A percentile compares a stretch with the other conserved stretches of the same genome.
These are phyloP conservation scores for Phalaenopsis equestris DNA, from an alignment of 106 monocot genomes.

Conservation along the genomic window DNA sequence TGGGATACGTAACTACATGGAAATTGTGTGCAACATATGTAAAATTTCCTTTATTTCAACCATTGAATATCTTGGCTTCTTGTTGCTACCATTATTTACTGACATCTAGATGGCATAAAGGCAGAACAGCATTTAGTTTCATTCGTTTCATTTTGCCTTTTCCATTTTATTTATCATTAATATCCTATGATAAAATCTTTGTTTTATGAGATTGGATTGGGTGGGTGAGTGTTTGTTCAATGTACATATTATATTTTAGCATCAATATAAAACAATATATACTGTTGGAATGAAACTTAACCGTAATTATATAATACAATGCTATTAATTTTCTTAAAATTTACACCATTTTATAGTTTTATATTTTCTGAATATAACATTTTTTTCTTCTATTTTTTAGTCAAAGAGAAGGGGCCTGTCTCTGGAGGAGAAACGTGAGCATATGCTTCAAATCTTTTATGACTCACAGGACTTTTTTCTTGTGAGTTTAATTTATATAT, in stretches of 20 bases:
- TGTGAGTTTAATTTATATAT: conserved; percentile 28
- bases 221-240: not conserved
- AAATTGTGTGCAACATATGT: too few species aligned
- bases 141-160: too few species aligned
- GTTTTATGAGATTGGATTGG: too few species aligned
- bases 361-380: not conserved
- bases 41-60: too few species aligned
- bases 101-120: too few species aligned
- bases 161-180: too few species aligned
- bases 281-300: not conserved
- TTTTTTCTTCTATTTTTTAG: conserved; percentile 20
- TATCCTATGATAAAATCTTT: too few species aligned
- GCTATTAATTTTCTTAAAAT: not conserved
- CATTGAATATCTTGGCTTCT: too few species aligned
- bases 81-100: too few species aligned
- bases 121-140: too few species aligned
- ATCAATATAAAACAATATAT: not conserved
- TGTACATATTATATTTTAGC: not conserved
- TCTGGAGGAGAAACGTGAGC: conserved; percentile 92
- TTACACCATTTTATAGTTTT: not conserved
- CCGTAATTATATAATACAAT: not conserved
- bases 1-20: too few species aligned
- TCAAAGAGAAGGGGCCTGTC: conserved; percentile 97
- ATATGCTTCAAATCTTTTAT: conserved; percentile 94
- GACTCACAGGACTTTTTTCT: conserved; percentile 86